Evolutionary conservation across 345 rosid species (phyloP), one percentile per base, ranked within the genome.

Genomic region (Hypericum perforatum): DNA sequence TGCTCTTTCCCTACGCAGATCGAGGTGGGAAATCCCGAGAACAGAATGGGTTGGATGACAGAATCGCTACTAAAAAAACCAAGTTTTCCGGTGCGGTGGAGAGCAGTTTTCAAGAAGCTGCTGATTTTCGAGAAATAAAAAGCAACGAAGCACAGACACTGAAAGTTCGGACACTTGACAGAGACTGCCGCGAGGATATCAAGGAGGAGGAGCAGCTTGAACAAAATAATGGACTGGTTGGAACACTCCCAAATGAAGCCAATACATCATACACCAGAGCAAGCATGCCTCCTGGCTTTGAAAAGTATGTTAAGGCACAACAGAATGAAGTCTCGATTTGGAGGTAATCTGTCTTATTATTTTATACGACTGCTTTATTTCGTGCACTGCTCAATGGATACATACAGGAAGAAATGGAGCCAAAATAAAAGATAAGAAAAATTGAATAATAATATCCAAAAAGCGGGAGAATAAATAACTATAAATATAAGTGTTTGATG

Each of bases 321-420:
- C 95, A 90, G 7, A 52, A 37, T 9, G n/a, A 52, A 52, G 55
- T 36, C n/a, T 41, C 55, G 2, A 55, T 67, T 52, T 85, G 95
- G 97, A 77, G 81, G 97, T 84, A 70, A 65, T 59, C 0, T 32
- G 16, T 45, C 3, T 9, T 13, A 40, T 47, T 37, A 38, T 38
- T 22, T 62, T 41, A n/a, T 38, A 11, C 43, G 14, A 9, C 6
- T 9, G 8, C 2, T 2, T 1, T 37, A 37, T 43, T 12, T 5
- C 10, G 16, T 16, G 7, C 11, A 36, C n/a, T n/a, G n/a, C n/a
- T n/a, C n/a, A n/a, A n/a, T n/a, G n/a, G n/a, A n/a, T n/a, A n/a
- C n/a, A n/a, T n/a, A n/a, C n/a, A n/a, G n/a, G n/a, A n/a, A n/a
- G n/a, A n/a, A n/a, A n/a, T n/a, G n/a, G n/a, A n/a, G n/a, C n/a